Percentiles rank a stretch among this genome's conserved stretches.
phyloP scores from a whole-genome alignment of 306 rosid genomes.

The Rosa lucieae region DNA sequence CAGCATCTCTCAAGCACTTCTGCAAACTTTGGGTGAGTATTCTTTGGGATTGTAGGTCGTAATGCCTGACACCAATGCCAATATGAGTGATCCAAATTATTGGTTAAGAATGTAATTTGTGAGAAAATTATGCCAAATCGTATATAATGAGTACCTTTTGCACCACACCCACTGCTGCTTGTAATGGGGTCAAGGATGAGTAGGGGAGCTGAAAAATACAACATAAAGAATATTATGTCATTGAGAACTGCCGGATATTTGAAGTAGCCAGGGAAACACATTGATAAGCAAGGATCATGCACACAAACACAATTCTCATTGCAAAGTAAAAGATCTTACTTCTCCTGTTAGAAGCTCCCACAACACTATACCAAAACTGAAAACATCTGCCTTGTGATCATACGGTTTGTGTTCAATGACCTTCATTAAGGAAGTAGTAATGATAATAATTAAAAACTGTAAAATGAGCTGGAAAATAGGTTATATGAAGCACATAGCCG shows the following conservation, averaged over 20 bases:
- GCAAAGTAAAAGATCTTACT: slow-evolving; percentile 47
- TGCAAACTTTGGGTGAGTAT: slow-evolving; percentile 58
- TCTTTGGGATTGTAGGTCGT: slow-evolving; percentile 80
- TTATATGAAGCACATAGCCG: not conserved
- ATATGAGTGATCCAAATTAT: slow-evolving; percentile 15
- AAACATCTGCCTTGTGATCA: slow-evolving; percentile 93
- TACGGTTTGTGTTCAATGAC: slow-evolving; percentile 99
- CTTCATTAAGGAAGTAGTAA: slow-evolving; percentile 37
- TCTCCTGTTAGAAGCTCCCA: slow-evolving; percentile 99
- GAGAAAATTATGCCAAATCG: slow-evolving; percentile 2
- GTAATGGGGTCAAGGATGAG: slow-evolving; percentile 82
- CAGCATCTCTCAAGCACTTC: slow-evolving; percentile 89
- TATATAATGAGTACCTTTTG: slow-evolving; percentile 68
- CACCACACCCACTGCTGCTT: slow-evolving; percentile 99
- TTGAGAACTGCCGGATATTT: not conserved
- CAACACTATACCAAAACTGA: slow-evolving; percentile 89
- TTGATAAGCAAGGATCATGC: not conserved
- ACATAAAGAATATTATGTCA: slow-evolving; percentile 22
- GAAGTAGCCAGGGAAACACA: not conserved
- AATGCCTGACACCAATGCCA: slow-evolving; percentile 56
- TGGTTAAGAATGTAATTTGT: slow-evolving; percentile 3
- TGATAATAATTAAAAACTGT: not conserved
- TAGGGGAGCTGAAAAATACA: slow-evolving; percentile 73
- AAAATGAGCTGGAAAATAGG: slow-evolving; percentile 21
- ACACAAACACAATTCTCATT: not conserved